phyloP scores from a whole-genome alignment of 768 basidiomycete species.

The Tephrocybe rancida region DNA sequence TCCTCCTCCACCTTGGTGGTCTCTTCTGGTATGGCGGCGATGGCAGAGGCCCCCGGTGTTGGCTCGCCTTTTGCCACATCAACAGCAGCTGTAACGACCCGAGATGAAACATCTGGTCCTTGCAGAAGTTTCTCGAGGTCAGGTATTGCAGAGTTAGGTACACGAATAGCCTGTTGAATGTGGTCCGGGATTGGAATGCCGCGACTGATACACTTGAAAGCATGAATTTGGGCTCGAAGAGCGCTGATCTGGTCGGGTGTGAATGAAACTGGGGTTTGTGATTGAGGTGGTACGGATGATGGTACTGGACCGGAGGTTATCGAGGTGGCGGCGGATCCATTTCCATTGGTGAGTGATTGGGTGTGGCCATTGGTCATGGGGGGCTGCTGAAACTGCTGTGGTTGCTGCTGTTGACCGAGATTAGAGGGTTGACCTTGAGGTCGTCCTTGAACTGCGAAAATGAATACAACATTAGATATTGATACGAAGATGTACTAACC shows the following conservation, averaged over 20 bases:
- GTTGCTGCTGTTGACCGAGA: constrained; percentile 29
- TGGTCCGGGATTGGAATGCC: constrained; percentile 69
- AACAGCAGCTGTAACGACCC: constrained; percentile 75
- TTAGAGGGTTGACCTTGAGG: constrained; percentile 34
- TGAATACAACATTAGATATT: constrained; percentile 5
- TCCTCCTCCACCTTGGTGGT: constrained; percentile 61
- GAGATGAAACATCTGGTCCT: constrained; percentile 57
- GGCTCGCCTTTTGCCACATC: constrained; percentile 66
- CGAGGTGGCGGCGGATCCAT: constrained; percentile 43
- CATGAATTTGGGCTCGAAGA: constrained; percentile 81
- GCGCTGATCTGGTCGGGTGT: constrained; percentile 73
- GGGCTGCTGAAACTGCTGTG: constrained; percentile 25
- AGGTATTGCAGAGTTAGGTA: constrained; percentile 59
- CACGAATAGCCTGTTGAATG: constrained; percentile 70
- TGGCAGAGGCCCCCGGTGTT: constrained; percentile 23
- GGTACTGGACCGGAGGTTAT: constrained; percentile 53
- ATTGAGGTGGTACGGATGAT: constrained; percentile 52
- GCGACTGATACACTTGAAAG: constrained; percentile 72
- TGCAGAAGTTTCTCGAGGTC: constrained; percentile 70
- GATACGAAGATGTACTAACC: constrained; percentile 27
- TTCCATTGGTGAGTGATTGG: constrained; percentile 44
- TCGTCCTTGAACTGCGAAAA: constrained; percentile 15
- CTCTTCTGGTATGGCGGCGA: constrained; percentile 36
- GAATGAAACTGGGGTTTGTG: constrained; percentile 78
- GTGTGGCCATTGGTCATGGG: constrained; percentile 53